Conservation (phyloP, 2,329 filamentous ascomycete genomes). For the Ustulina deusta region DNA sequence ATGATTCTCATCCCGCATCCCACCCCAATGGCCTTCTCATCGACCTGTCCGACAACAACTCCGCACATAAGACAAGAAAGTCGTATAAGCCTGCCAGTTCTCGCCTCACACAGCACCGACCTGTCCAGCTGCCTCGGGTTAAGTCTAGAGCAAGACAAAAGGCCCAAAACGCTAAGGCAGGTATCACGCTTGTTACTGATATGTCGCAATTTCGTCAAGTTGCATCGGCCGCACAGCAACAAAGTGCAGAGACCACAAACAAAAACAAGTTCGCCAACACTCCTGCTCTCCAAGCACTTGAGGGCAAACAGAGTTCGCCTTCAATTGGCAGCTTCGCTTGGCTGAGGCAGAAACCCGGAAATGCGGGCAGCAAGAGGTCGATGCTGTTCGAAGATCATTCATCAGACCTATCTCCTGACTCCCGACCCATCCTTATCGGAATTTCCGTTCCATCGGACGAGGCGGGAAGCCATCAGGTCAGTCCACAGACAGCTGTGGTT, state of each 20-base stretch:
- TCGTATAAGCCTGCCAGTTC: conserved; percentile 33
- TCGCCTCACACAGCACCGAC: conserved; percentile 44
- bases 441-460: conserved; percentile 72
- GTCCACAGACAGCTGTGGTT: conserved; percentile 62
- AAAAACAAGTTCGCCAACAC: conserved; percentile 67
- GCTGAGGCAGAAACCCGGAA: conserved; percentile 59
- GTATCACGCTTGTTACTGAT: conserved; percentile 77
- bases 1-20: conserved; percentile 38
- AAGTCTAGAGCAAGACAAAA: conserved; percentile 73
- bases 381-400: conserved; percentile 47
- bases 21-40: conserved; percentile 43
- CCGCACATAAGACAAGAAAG: conserved; percentile 32
- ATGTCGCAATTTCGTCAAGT: conserved; percentile 67
- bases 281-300: conserved; percentile 69
- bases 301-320: conserved; percentile 65
- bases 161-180: conserved; percentile 69
- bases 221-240: conserved; percentile 55
- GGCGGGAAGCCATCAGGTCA: conserved; percentile 59
- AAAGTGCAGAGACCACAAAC: conserved; percentile 43
- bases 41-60: conserved; percentile 41
- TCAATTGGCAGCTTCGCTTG: conserved; percentile 70
- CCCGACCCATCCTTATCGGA: conserved; percentile 79
- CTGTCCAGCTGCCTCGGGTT: conserved; percentile 59
- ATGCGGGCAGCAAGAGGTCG: conserved; percentile 40
- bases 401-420: conserved; percentile 72